phyloP scores from a whole-genome alignment of 2,329 filamentous ascomycete species.

The Septoria linicola region DNA sequence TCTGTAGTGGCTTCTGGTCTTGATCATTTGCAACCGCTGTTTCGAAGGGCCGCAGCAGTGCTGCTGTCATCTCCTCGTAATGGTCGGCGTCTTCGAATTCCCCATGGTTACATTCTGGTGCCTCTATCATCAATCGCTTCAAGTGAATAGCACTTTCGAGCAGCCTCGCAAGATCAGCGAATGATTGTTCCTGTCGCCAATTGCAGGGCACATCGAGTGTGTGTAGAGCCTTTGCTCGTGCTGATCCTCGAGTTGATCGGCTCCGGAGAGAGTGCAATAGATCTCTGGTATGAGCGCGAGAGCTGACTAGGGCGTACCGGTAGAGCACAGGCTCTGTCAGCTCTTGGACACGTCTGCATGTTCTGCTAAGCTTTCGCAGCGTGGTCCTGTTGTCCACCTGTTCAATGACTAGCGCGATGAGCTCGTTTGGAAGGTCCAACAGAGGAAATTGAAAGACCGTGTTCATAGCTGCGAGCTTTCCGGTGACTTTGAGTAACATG shows the following conservation, averaged over 20 bases:
- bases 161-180: conserved; percentile 13
- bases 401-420: conserved; percentile 26
- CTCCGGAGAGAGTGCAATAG: neutral
- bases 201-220: conserved; percentile 21
- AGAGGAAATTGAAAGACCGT: conserved; percentile 23
- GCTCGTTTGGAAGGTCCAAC: conserved; percentile 28
- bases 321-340: conserved; percentile 28
- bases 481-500: conserved; percentile 9
- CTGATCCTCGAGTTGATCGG: neutral
- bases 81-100: conserved; percentile 24
- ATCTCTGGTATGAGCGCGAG: conserved; percentile 6
- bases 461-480: conserved; percentile 20
- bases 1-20: conserved; percentile 21
- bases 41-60: conserved; percentile 22
- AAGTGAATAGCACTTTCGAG: conserved; percentile 16
- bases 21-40: conserved; percentile 7
- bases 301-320: conserved; percentile 20
- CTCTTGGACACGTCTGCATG: conserved; percentile 22
- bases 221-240: conserved; percentile 19
- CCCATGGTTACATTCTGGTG: conserved; percentile 24
- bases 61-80: conserved; percentile 20
- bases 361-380: conserved; percentile 21
- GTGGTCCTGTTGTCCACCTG: conserved; percentile 22
- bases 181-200: conserved; percentile 14
- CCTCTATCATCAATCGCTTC: conserved; percentile 26